phyloP scores from a whole-genome alignment of 495 filamentous ascomycete species.

The Neurospora pannonica region DNA sequence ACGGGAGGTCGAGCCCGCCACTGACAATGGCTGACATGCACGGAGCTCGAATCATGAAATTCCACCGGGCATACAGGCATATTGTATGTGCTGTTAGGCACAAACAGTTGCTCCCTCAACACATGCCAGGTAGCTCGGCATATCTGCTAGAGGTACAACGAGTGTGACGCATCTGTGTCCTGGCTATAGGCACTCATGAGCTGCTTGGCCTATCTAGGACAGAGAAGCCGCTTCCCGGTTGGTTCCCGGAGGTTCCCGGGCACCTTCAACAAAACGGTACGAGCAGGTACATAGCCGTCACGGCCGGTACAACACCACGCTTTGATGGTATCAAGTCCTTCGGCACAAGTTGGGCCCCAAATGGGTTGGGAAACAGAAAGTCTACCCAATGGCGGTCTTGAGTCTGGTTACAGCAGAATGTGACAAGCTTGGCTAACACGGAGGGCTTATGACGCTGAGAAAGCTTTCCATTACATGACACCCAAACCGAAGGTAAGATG shows the following conservation, averaged over 20 bases:
- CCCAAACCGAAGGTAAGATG: neutral
- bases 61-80: neutral
- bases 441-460: neutral
- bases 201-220: neutral
- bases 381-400: neutral
- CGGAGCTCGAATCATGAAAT: neutral
- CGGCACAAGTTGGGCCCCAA: neutral
- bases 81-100: neutral
- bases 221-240: neutral
- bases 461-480: neutral
- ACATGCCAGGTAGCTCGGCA: neutral
- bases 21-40: neutral
- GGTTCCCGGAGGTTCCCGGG: neutral
- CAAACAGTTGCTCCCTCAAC: neutral
- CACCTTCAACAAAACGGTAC: constrained; percentile 11
- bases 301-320: constrained; percentile 9
- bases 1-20: neutral
- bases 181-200: neutral
- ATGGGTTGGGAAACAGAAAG: neutral
- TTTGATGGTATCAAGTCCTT: neutral
- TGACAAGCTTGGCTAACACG: neutral
- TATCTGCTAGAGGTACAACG: neutral
- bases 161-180: neutral
- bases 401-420: neutral
- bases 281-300: constrained; percentile 11